These are phyloP conservation scores for Parietaria judaica DNA, from an alignment of 306 rosid species.

Conservation along the genomic window DNA sequence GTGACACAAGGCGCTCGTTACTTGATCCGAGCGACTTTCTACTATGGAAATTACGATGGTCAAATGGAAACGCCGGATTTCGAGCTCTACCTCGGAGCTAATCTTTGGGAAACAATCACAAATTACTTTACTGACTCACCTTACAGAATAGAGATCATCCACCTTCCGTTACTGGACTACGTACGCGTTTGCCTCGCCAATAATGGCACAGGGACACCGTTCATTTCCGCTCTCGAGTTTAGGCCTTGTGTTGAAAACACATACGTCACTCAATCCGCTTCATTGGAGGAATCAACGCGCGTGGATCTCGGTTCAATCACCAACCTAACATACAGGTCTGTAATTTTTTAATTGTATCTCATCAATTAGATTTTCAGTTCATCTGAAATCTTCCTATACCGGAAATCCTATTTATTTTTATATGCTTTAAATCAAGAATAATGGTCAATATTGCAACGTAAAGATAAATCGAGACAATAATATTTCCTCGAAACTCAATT, in stretches of 20 bases:
- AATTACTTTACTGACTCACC: neutral
- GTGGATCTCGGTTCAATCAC: slow-evolving; percentile 10
- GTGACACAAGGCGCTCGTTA: slow-evolving; percentile 13
- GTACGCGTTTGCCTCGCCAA: slow-evolving; percentile 32
- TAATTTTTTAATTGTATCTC: neutral
- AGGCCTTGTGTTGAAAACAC: slow-evolving; percentile 12
- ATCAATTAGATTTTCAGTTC: no score
- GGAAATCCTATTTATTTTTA: no score
- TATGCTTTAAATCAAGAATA: no score
- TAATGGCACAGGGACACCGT: slow-evolving; percentile 28
- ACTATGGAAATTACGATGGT: slow-evolving; percentile 27
- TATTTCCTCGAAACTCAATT: no score
- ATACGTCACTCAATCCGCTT: slow-evolving; percentile 7
- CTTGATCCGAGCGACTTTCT: slow-evolving; percentile 23
- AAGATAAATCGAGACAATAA: no score
- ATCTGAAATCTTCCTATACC: no score
- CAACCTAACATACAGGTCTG: slow-evolving; percentile 10
- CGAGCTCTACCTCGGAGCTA: slow-evolving; percentile 19
- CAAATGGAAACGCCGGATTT: slow-evolving; percentile 11
- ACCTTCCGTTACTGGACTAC: slow-evolving; percentile 19
- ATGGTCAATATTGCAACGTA: no score
- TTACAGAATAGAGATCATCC: slow-evolving; percentile 14
- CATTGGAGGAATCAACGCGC: neutral
- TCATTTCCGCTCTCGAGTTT: slow-evolving; percentile 34
- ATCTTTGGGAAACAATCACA: slow-evolving; percentile 19